Conservation (phyloP, 2,329 filamentous ascomycete species). For the Falciphora oryzae region DNA sequence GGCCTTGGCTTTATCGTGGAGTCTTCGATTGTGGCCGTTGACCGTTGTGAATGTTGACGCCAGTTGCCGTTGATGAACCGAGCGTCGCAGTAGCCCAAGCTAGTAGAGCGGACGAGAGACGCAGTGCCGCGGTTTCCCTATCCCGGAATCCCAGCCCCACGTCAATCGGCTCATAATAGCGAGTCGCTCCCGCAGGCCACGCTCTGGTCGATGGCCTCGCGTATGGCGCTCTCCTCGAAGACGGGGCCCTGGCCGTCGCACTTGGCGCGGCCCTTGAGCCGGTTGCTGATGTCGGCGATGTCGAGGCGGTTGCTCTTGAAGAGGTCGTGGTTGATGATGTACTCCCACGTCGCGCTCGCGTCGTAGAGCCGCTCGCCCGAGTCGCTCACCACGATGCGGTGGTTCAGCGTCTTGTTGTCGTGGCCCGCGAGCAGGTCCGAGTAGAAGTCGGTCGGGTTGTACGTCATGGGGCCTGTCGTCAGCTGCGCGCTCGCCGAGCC, state of each 20-base stretch:
- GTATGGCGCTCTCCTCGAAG: constrained; percentile 71
- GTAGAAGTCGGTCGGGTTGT: constrained; percentile 68
- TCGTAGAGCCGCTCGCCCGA: constrained; percentile 65
- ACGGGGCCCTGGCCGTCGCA: constrained; percentile 88
- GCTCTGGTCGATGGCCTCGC: constrained; percentile 71
- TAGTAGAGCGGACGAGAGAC: no score
- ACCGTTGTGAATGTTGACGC: no score
- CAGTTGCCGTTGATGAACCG: no score
- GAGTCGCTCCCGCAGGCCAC: constrained; percentile 74
- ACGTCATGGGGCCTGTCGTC: constrained; percentile 63
- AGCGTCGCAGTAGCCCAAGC: no score
- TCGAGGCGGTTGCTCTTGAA: constrained; percentile 76
- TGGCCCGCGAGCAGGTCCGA: constrained; percentile 56
- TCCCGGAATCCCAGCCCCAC: no score
- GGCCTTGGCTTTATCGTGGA: no score
- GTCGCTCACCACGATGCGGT: constrained; percentile 63
- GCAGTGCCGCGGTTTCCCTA: no score
- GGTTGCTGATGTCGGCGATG: constrained; percentile 72
- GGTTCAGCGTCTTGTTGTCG: constrained; percentile 56
- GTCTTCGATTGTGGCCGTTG: no score
- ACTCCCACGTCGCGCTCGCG: constrained; percentile 79
- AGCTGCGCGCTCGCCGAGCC: constrained; percentile 38
- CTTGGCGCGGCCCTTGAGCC: constrained; percentile 66
- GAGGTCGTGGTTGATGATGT: constrained; percentile 74
- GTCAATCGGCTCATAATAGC: constrained; percentile 49